phyloP scores from a whole-genome alignment of 2,329 filamentous ascomycete species.

The Monosporascus sp. region DNA sequence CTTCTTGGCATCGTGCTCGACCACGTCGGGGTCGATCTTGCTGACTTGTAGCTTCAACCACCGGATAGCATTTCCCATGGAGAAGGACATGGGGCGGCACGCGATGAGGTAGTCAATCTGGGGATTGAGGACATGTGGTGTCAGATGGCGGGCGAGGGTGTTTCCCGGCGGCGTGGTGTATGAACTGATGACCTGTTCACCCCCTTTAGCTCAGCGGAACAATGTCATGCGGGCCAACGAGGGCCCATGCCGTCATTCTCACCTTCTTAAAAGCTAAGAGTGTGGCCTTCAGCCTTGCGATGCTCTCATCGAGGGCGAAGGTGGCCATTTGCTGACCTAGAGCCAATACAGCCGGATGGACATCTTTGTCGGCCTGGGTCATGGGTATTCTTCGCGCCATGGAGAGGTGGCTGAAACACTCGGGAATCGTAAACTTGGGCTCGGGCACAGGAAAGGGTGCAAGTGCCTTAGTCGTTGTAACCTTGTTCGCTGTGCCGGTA shows the following conservation, averaged over 20 bases:
- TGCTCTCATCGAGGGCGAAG: constrained; percentile 85
- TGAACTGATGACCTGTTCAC: constrained; percentile 72
- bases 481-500: constrained; percentile 22
- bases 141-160: constrained; percentile 85
- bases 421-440: constrained; percentile 61
- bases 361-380: constrained; percentile 62
- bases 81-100: constrained; percentile 91
- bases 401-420: constrained; percentile 77
- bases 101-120: constrained; percentile 94
- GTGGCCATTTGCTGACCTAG: constrained; percentile 86
- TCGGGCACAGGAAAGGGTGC: constrained; percentile 36
- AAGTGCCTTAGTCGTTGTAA: constrained; percentile 27
- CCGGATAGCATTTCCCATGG: constrained; percentile 94
- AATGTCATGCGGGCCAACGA: not conserved
- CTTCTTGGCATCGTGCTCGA: constrained; percentile 77
- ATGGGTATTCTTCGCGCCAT: constrained; percentile 54
- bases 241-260: constrained; percentile 5
- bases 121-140: constrained; percentile 82
- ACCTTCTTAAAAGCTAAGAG: constrained; percentile 86
- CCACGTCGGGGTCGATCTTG: constrained; percentile 79
- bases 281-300: constrained; percentile 80
- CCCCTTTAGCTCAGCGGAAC: constrained; percentile 7
- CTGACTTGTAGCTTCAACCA: constrained; percentile 91
- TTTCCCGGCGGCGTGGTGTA: constrained; percentile 84
- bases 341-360: constrained; percentile 79